Base-by-base conservation (phyloP, 2,329 filamentous ascomycete genomes). In the Verticillium isaacii region DNA sequence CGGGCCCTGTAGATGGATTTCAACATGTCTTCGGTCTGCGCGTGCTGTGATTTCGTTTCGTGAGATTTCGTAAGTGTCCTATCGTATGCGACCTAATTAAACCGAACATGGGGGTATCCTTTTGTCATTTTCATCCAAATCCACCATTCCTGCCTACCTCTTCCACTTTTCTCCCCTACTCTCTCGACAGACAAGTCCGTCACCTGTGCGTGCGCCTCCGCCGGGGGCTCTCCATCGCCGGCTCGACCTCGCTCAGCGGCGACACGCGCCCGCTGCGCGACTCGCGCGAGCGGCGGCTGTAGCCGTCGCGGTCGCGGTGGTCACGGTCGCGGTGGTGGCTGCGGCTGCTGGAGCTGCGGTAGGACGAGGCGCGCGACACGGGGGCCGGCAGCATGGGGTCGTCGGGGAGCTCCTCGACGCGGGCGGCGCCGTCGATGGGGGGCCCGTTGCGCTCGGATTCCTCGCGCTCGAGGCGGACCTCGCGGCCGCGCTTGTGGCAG, bases 401-500 rank as follows among this genome's bases (percentile, higher is more conserved):
- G 60, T 83, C 81, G 0, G 80, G 77, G 7, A 83, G 74, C 67
- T 84, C 81, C 67, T 84, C 80, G 54, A 83, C 74, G 29, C 80
- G 75, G 32, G 73, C 68, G 61, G 71, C 70, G 14, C 73, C 78
- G 32, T 78, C 75, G 39, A 79, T 36, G 54, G 45, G 45, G n/a
- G 45, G 45, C 6, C 45, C 66, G 15, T 68, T 64, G 23, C 67
- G 68, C 12, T 71, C 74, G 1, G 73, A 67, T 59, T 77, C 77
- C 69, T 86, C 83, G 58, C 74, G 85, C 71, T 59, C 89, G 14
- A 98, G 84, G 58, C 95, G 86, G 7, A 88, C 88, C 78, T 99
- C 94, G 55, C 87, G 87, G 45, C 95, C 95, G 60, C 95, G 90
- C 80, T 98, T 98, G 77, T 98, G 90, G 78, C 93, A 98, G 78